Conservation (phyloP, 1,139 yeast species). For the Keqinozyma sinolaborantium region DNA sequence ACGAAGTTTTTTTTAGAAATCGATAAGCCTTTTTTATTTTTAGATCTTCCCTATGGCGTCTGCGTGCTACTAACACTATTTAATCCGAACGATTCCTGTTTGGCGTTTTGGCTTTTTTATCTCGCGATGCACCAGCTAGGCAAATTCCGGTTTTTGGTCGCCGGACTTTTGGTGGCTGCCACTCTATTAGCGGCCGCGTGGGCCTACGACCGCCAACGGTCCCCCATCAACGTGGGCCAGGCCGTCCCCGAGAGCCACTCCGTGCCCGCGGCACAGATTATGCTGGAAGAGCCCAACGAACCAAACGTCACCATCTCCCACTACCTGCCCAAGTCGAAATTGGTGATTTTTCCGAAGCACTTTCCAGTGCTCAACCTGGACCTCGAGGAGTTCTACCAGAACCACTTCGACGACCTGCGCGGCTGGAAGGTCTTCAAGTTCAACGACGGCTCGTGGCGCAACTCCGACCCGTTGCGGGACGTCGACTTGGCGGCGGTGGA, state of each 20-base stretch:
- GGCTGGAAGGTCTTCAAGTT: constrained; percentile 6
- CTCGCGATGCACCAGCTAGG: too few relatives aligned
- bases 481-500: constrained; percentile 1
- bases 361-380: constrained; percentile 7
- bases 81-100: too few relatives aligned
- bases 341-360: constrained; percentile 13
- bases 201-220: too few relatives aligned
- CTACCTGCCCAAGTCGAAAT: constrained; percentile 3
- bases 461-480: constrained; percentile 9
- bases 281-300: neutral
- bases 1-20: too few relatives aligned
- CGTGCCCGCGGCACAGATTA: neutral
- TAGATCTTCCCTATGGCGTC: too few relatives aligned
- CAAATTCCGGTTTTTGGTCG: too few relatives aligned
- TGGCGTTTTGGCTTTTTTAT: too few relatives aligned
- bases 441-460: constrained; percentile 4
- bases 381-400: constrained; percentile 6
- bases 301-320: constrained; percentile 4
- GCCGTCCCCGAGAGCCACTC: constrained; percentile 1
- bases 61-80: too few relatives aligned
- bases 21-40: too few relatives aligned
- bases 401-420: constrained; percentile 2
- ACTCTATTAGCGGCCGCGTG: too few relatives aligned
- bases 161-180: too few relatives aligned
- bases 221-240: too few relatives aligned